Evolutionary conservation across 2,329 filamentous ascomycete genomes (phyloP), one percentile per base, ranked within the genome.

Genomic region (Aureobasidium pullulans): DNA sequence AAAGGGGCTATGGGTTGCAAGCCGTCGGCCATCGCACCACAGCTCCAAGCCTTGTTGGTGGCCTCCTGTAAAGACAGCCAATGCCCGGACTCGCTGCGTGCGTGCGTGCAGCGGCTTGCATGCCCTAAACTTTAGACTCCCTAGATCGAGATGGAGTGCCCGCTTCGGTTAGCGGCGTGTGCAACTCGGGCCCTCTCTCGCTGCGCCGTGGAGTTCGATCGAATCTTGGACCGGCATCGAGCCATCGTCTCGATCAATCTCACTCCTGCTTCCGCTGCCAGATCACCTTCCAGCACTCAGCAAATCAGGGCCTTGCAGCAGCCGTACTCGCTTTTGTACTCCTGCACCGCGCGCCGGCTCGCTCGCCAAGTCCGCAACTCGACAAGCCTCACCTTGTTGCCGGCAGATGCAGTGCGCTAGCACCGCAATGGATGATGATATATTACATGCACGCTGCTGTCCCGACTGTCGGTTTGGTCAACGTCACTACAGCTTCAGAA

Each of bases 261-360:
- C 54, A 57, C n/a, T 40, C 23, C 43, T 57, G 54, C 54, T 16
- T 36, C 43, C 32, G 54, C 43, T 57, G 54, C 54, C 42, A 57
- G 54, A 57, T 57, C 54, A 16, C 42, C 29, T 32, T 39, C 43
- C 42, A 34, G 19, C 19, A 37, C 19, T 29, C 36, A 19, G 53
- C 53, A 6, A 57, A 57, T 57, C 37, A 16, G 28, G 23, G 50
- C 39, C 49, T 54, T 29, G 50, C 50, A 46, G n/a, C 52, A 15
- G 29, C 36, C 31, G 29, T 57, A 34, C 50, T 54, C 39, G 29
- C 29, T 16, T 34, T 56, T 46, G 52, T 56, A 37, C 39, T 36
- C 40, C 40, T 56, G 52, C 52, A 44, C 39, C 52, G 16, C 39
- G 40, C 52, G 39, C 52, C 52, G 29, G 52, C 40, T 56, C 40